These are phyloP conservation scores for Ustilago nuda DNA, from an alignment of 1,284 basidiomycete species.

Conservation along the genomic window DNA sequence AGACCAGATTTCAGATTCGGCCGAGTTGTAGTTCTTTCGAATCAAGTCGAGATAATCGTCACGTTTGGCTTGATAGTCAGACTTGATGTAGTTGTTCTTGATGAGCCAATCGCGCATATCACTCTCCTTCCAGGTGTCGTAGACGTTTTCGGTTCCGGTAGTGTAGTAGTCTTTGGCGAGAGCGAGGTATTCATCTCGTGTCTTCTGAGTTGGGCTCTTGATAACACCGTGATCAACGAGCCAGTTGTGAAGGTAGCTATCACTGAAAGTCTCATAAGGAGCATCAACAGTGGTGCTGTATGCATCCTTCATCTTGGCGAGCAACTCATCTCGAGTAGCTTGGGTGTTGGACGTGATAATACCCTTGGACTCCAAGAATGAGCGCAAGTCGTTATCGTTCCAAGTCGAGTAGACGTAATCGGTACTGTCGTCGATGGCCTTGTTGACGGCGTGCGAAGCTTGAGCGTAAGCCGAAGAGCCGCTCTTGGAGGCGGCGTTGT, in stretches of 20 bases:
- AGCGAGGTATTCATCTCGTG: constrained; percentile 59
- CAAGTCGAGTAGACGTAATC: constrained; percentile 68
- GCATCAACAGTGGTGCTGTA: constrained; percentile 60
- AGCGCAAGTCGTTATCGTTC: constrained; percentile 60
- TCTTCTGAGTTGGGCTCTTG: constrained; percentile 55
- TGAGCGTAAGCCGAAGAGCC: constrained; percentile 53
- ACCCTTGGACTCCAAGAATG: constrained; percentile 58
- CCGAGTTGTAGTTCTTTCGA: constrained; percentile 55
- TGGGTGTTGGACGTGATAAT: constrained; percentile 60
- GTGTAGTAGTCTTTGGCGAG: constrained; percentile 66
- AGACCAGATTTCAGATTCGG: constrained; percentile 51
- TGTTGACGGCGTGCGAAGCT: constrained; percentile 42
- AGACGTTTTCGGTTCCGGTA: constrained; percentile 56
- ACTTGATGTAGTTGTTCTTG: constrained; percentile 60
- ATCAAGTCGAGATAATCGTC: constrained; percentile 59
- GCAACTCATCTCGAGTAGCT: constrained; percentile 60
- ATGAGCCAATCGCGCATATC: constrained; percentile 63
- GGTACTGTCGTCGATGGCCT: constrained; percentile 56
- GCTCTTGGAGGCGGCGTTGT: constrained; percentile 51
- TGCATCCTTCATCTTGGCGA: constrained; percentile 52
- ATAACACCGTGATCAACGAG: constrained; percentile 65
- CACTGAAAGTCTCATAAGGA: constrained; percentile 63
- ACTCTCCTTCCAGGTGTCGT: constrained; percentile 62
- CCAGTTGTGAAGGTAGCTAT: constrained; percentile 68
- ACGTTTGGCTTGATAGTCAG: constrained; percentile 54